Conservation (phyloP, 352 stramenopile genomes). For the Pelagophyceae sp. region DNA sequence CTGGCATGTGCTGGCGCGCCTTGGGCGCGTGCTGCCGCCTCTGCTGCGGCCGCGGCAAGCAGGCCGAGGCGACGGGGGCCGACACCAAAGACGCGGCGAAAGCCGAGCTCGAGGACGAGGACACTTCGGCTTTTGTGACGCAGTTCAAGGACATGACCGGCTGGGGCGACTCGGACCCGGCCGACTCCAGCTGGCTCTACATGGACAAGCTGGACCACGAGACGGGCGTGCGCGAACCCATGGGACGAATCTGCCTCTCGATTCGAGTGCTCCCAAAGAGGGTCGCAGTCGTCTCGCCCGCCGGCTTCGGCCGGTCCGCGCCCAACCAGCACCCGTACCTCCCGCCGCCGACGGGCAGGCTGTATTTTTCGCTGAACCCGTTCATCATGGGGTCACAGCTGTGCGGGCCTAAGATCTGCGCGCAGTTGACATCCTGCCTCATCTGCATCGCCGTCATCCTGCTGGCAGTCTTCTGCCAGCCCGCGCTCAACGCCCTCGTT, state of each 20-base stretch:
- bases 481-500: background rate
- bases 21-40: no score
- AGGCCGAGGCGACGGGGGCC: no score
- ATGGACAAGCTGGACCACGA: constrained; percentile 23
- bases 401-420: constrained; percentile 70
- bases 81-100: no score
- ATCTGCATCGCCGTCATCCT: constrained; percentile 38
- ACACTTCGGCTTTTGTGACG: no score
- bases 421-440: constrained; percentile 71
- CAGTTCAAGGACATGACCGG: no score
- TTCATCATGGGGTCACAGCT: constrained; percentile 76
- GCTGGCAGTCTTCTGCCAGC: background rate
- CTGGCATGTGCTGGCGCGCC: no score
- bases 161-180: no score
- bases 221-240: constrained; percentile 13
- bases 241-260: constrained; percentile 11
- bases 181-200: no score
- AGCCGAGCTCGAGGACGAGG: no score
- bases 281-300: constrained; percentile 58
- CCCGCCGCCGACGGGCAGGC: constrained; percentile 67
- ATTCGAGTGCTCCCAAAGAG: constrained; percentile 65
- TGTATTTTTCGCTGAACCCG: constrained; percentile 74
- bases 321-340: constrained; percentile 84
- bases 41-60: no score
- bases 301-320: constrained; percentile 67